Evolutionary conservation across 78 protist species (phyloP), one percentile per base, ranked within the genome.

Genomic region (Planoprotostelium fungivorum): DNA sequence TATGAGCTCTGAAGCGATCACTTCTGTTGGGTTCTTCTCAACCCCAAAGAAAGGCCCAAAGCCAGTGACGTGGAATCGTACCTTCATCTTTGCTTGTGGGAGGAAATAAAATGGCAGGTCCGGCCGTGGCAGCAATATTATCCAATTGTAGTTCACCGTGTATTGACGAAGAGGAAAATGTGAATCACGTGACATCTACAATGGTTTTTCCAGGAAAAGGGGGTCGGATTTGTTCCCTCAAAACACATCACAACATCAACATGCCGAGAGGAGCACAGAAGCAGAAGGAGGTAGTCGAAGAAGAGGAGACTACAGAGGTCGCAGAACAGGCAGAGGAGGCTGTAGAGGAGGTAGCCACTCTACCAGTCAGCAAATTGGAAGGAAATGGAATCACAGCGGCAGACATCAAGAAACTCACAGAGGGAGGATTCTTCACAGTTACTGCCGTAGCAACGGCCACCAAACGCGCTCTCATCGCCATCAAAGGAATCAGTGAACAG

Each of bases 401-500:
- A 0, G 99, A 99, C 94, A 0, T 97, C 36, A 96, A 97, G 85
- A 98, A 98, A 88, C 94, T 99, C 9, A 34, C 16, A 35, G 99
- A 97, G 63, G 96, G 87, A 0, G 99, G 99, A 1, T 97, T 91
- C 38, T 87, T 94, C 96, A 99, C 99, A 31, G 99, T 99, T 25
- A 99, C 97, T 90, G 28, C 97, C 0, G 90, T 99, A 29, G 99
- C 98, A 5, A 96, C 90, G 86, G 85, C 99, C 25, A 94, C 99
- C 0, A 91, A 92, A 35, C 97, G 97, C 83, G 83, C 84, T 28
- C 94, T 99, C 31, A 29, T 87, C 35, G 88, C 86, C 0, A 89
- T 99, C 88, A 99, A 98, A 95, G 99, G 99, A 29, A 95, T 99
- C 35, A 86, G 96, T 37, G 99, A 99, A 29, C 96, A 92, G 36